A percentile compares a stretch with the other conserved stretches of the same genome.
These are phyloP conservation scores for Cubamyces lactineus DNA, from an alignment of 768 basidiomycete genomes.

Conservation along the genomic window DNA sequence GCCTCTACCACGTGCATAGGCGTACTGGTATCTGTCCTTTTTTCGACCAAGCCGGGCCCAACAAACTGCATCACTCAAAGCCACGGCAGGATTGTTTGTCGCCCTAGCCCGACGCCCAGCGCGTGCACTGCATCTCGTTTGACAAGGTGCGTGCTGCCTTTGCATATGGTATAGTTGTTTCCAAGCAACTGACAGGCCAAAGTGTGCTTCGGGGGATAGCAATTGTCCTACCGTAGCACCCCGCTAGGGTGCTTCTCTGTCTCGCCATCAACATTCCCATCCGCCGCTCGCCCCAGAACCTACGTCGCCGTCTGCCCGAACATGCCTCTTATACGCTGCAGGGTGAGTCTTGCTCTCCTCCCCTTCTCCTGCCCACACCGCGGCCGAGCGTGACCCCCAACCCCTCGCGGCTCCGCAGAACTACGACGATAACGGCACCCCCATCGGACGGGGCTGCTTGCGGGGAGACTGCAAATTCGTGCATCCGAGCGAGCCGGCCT, in stretches of 20 bases:
- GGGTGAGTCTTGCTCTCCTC: constrained; percentile 27
- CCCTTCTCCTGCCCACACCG: constrained; percentile 18
- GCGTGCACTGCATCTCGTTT: too few relatives aligned
- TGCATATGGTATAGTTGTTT: too few relatives aligned
- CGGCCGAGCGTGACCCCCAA: constrained; percentile 3
- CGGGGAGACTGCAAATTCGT: constrained; percentile 34
- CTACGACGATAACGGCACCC: constrained; percentile 38
- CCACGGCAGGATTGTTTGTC: too few relatives aligned
- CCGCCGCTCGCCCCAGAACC: neutral
- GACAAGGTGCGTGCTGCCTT: too few relatives aligned
- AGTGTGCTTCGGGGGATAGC: neutral
- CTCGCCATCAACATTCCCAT: neutral
- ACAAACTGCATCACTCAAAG: too few relatives aligned
- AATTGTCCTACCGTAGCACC: neutral
- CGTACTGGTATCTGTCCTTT: too few relatives aligned
- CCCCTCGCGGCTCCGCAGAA: neutral
- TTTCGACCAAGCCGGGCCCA: too few relatives aligned
- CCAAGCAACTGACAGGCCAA: neutral
- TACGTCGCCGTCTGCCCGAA: neutral
- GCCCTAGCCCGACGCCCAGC: too few relatives aligned
- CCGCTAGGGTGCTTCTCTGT: neutral
- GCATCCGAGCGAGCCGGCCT: constrained; percentile 40
- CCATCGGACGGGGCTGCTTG: constrained; percentile 33
- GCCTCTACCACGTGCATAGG: too few relatives aligned
- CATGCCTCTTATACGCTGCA: constrained; percentile 22